Base-by-base conservation (phyloP, 768 basidiomycete genomes). In the Kwoniella sp. region DNA sequence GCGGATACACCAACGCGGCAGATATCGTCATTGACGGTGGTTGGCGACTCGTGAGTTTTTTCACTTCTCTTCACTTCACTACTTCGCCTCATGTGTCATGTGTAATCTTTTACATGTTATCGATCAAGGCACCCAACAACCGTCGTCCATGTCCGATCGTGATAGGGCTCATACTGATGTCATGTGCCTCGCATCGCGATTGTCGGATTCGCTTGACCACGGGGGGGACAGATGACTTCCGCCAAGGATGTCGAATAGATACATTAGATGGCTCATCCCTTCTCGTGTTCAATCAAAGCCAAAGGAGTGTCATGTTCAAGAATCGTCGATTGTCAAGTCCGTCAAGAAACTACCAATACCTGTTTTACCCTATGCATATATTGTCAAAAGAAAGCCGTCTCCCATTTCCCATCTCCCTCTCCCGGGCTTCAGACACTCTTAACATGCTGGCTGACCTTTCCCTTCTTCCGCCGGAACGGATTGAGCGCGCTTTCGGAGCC, bases 1-100 rank as follows among this genome's bases (percentile, higher is more conserved):
- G 78, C 29, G 69, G 55, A 7, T 79, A 75, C 58, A 61, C 71
- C 41, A 79, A 77, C 57, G 72, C 65, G 13, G 63, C 68, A 1
- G 61, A 55, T 25, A 26, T 76, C 52, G 23, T 65, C 22, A 58
- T 73, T 37, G 74, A 76, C 55, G 74, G 72, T 2, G 74, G 72
- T 0, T 73, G 74, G 74, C 58, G 34, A 22, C 54, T 76, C 55
- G 72, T 71, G 45, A 68, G 69, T 67, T 4, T 29, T 2, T 2
- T 29, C 25, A 12, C 12, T 2, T 53, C 13, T 34, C 13, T 47
- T 17, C 15, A 17, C 5, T 47, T 12, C 28, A 12, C 12, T 45
- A 5, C 23, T 20, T 23, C 17, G 37, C 22, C 30, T 28, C 38
- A n/a, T n/a, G n/a, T n/a, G n/a, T n/a, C n/a, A n/a, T n/a, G n/a